Evolutionary conservation across 2,329 filamentous ascomycete species (phyloP).

Genomic region (Pyricularia sp.): DNA sequence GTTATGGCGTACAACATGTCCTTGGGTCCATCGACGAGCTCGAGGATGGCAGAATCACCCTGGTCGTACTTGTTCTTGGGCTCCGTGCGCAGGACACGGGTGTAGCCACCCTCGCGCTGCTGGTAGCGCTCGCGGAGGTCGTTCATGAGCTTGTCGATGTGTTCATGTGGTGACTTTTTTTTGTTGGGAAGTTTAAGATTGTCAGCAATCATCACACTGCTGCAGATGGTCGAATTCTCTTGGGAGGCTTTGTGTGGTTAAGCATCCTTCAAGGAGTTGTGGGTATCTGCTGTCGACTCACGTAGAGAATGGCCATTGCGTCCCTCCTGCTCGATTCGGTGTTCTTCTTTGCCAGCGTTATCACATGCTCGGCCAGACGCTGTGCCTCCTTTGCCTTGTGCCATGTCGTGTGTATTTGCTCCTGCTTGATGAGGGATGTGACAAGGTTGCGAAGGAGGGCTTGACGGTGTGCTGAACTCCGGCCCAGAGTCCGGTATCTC

Average conservation of each 20-base stretch:
- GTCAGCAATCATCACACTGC: not conserved
- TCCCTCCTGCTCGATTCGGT: constrained; percentile 69
- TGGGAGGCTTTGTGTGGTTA: not conserved
- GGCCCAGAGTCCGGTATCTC: constrained; percentile 84
- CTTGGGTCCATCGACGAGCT: constrained; percentile 87
- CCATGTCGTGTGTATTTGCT: constrained; percentile 91
- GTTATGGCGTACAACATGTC: constrained; percentile 95
- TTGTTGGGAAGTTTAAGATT: too few relatives aligned
- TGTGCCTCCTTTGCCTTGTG: constrained; percentile 97
- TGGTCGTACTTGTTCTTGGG: constrained; percentile 77
- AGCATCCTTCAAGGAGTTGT: too few relatives aligned
- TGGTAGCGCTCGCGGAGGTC: constrained; percentile 72
- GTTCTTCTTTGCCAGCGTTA: constrained; percentile 88
- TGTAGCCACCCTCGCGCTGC: constrained; percentile 80
- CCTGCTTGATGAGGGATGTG: constrained; percentile 86
- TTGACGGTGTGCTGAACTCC: constrained; percentile 77
- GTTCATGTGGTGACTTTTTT: constrained; percentile 52
- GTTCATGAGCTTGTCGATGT: constrained; percentile 82
- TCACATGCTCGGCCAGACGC: constrained; percentile 83
- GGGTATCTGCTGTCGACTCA: constrained; percentile 35
- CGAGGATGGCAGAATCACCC: constrained; percentile 80
- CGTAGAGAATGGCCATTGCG: constrained; percentile 78
- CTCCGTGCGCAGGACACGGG: constrained; percentile 85
- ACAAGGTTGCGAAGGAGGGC: constrained; percentile 93
- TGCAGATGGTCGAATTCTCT: not conserved